phyloP scores from a whole-genome alignment of 495 filamentous ascomycete species.

The Cairneyella variabilis region DNA sequence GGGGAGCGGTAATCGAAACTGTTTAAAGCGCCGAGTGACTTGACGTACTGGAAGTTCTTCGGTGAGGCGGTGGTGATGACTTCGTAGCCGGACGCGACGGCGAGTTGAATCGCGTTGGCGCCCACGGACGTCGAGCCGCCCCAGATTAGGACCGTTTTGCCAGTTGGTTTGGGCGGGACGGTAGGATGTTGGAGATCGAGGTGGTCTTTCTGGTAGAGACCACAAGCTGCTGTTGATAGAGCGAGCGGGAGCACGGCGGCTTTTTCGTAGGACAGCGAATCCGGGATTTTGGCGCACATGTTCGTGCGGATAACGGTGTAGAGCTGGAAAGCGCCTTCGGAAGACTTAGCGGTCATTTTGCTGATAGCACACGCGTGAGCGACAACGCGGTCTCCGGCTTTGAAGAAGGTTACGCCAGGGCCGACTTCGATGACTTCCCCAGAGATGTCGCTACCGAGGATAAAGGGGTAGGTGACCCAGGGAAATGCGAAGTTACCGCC shows the following conservation, averaged over 20 bases:
- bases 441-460: conserved; percentile 51
- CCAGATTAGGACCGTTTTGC: conserved; percentile 9
- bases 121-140: conserved; percentile 28
- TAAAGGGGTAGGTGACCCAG: conserved; percentile 37
- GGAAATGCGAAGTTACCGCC: conserved; percentile 19
- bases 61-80: conserved; percentile 35
- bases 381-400: conserved; percentile 43
- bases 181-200: conserved; percentile 8
- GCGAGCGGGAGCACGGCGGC: conserved; percentile 42
- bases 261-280: neutral
- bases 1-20: conserved; percentile 10
- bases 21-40: conserved; percentile 31
- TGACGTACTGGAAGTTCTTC: conserved; percentile 33
- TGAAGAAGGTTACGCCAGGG: conserved; percentile 36
- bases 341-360: neutral
- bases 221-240: conserved; percentile 38
- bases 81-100: conserved; percentile 28
- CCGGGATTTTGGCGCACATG: neutral
- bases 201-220: conserved; percentile 29
- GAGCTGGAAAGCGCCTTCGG: neutral
- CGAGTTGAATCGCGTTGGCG: conserved; percentile 34
- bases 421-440: conserved; percentile 50
- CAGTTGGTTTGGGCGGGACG: neutral
- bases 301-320: neutral
- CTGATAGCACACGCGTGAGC: conserved; percentile 5